These are phyloP conservation scores for Lachnellula occidentalis DNA, from an alignment of 2,329 filamentous ascomycete genomes.

Conservation along the genomic window DNA sequence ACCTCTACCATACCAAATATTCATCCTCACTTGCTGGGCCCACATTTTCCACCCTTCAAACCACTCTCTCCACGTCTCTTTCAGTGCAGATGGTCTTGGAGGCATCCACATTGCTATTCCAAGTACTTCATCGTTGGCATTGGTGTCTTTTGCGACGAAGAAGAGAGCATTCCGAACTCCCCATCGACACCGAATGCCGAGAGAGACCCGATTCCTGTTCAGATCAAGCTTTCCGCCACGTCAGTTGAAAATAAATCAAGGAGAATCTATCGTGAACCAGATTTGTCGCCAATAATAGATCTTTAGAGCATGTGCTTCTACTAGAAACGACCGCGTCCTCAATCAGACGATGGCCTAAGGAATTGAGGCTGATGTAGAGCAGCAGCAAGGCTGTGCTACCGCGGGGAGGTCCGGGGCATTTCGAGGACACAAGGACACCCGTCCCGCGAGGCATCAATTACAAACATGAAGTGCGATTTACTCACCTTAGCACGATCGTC, in stretches of 20 bases:
- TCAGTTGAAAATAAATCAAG: conserved; percentile 4
- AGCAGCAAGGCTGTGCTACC: conserved; percentile 1
- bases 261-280: neutral
- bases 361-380: neutral
- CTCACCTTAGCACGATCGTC: conserved; percentile 50
- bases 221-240: conserved; percentile 7
- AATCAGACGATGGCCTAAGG: neutral
- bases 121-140: conserved; percentile 46
- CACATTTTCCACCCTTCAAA: conserved; percentile 61
- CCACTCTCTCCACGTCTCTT: conserved; percentile 57
- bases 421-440: too few relatives aligned
- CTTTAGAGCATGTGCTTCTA: neutral
- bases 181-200: conserved; percentile 60
- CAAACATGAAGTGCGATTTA: neutral
- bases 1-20: conserved; percentile 62
- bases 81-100: conserved; percentile 43
- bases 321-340: neutral
- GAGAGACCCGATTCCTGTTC: conserved; percentile 19
- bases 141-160: conserved; percentile 59
- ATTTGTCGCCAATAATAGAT: too few relatives aligned
- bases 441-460: neutral
- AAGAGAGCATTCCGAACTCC: conserved; percentile 66
- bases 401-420: neutral
- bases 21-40: conserved; percentile 60
- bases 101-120: conserved; percentile 70